Percentiles rank a stretch among this genome's conserved stretches.
These are phyloP conservation scores for Xylaria multiplex DNA, from an alignment of 2,329 filamentous ascomycete genomes.

Conservation along the genomic window DNA sequence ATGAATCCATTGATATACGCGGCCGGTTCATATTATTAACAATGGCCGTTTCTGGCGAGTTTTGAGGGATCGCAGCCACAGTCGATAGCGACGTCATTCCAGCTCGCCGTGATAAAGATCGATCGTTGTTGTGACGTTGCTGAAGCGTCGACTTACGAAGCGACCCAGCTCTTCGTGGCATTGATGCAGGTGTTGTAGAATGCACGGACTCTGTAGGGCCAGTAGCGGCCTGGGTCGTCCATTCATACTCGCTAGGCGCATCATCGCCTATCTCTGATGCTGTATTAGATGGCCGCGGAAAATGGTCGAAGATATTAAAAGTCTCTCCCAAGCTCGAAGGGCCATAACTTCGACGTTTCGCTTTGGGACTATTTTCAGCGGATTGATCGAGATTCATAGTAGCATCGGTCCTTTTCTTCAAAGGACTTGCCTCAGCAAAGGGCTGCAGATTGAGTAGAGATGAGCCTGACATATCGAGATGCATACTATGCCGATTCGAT, in stretches of 20 bases:
- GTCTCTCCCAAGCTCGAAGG: slow-evolving; percentile 69
- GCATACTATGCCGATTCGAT: slow-evolving; percentile 63
- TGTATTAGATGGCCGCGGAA: slow-evolving; percentile 55
- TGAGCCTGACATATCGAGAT: slow-evolving; percentile 66
- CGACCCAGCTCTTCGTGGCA: slow-evolving; percentile 77
- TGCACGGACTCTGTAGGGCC: slow-evolving; percentile 54
- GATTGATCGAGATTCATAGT: slow-evolving; percentile 87
- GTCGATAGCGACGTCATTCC: slow-evolving; percentile 64
- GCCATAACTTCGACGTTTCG: slow-evolving; percentile 90
- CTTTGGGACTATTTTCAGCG: slow-evolving; percentile 83
- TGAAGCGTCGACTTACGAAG: slow-evolving; percentile 88
- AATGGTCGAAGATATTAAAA: slow-evolving; percentile 81
- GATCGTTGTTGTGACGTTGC: slow-evolving; percentile 76
- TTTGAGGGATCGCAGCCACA: slow-evolving; percentile 63
- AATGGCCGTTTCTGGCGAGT: slow-evolving; percentile 63
- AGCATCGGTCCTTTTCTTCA: slow-evolving; percentile 93
- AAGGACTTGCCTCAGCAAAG: slow-evolving; percentile 74
- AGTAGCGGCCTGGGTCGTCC: slow-evolving; percentile 53
- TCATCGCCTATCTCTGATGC: slow-evolving; percentile 61
- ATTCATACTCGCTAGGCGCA: slow-evolving; percentile 62
- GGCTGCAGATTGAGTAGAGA: slow-evolving; percentile 62
- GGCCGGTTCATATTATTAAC: slow-evolving; percentile 70
- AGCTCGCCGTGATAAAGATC: slow-evolving; percentile 69
- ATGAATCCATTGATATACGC: slow-evolving; percentile 82
- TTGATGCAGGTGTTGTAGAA: slow-evolving; percentile 62